Conservation (phyloP, 345 rosid genomes). For the Odontarrhena argentea region DNA sequence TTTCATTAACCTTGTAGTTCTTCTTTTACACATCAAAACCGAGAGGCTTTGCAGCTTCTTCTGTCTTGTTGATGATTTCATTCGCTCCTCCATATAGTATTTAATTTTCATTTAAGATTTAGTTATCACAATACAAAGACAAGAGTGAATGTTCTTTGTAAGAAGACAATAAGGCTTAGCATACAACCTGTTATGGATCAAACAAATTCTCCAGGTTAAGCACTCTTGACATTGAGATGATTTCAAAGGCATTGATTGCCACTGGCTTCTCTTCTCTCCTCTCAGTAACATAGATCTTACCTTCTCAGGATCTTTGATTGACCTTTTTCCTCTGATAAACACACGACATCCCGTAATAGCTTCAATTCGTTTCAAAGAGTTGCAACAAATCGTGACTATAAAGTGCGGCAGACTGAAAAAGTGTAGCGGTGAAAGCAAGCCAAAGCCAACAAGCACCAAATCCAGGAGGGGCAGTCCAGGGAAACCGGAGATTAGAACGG, state of each 20-base stretch:
- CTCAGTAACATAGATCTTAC: slow-evolving; percentile 79
- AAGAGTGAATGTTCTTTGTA: background rate
- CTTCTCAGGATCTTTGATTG: too few relatives aligned
- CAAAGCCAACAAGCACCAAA: slow-evolving; percentile 94
- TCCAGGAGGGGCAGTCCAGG: slow-evolving; percentile 88
- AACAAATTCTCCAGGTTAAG: slow-evolving; percentile 84
- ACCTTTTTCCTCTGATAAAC: too few relatives aligned
- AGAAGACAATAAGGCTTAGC: background rate
- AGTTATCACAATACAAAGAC: background rate
- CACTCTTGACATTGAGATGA: slow-evolving; percentile 89
- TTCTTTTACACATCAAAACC: slow-evolving; percentile 91
- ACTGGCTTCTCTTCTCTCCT: slow-evolving; percentile 81
- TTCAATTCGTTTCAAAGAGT: too few relatives aligned
- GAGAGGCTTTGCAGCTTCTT: slow-evolving; percentile 93
- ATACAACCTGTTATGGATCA: slow-evolving; percentile 75
- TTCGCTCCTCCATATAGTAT: slow-evolving; percentile 75
- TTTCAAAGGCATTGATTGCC: slow-evolving; percentile 89
- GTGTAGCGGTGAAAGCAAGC: slow-evolving; percentile 88
- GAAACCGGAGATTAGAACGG: slow-evolving; percentile 74
- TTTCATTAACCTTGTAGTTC: slow-evolving; percentile 72
- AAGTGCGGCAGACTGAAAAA: slow-evolving; percentile 73
- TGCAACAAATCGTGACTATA: slow-evolving; percentile 63
- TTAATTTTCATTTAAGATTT: too few relatives aligned
- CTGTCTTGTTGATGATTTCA: slow-evolving; percentile 83
- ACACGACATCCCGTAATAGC: too few relatives aligned